Evolutionary conservation across 75 land plant genomes (phyloP).

Genomic region (Sequoiadendron giganteum): DNA sequence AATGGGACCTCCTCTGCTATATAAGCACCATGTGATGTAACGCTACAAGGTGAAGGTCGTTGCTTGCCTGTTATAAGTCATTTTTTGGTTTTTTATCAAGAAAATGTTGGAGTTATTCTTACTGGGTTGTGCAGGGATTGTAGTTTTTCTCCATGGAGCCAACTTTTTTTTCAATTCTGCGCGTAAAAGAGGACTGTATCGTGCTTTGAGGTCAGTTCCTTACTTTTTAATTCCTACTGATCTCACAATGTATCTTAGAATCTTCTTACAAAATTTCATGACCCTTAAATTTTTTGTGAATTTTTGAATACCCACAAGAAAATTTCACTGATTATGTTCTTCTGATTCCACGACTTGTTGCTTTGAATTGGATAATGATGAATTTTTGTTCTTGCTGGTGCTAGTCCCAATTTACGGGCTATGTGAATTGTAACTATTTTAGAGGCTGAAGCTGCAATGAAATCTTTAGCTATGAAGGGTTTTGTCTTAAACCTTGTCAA

Average conservation of each 20-base stretch:
- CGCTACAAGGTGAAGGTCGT: too few species aligned
- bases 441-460: background rate
- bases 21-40: too few species aligned
- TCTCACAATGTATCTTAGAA: too few species aligned
- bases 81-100: too few species aligned
- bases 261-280: too few species aligned
- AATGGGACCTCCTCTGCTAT: too few species aligned
- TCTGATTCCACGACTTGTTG: too few species aligned
- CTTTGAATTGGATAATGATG: background rate
- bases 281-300: too few species aligned
- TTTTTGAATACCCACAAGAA: background rate
- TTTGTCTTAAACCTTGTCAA: background rate
- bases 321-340: background rate
- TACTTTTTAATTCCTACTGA: background rate
- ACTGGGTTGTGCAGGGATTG: conserved; percentile 45
- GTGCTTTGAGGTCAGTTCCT: conserved; percentile 30
- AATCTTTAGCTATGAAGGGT: background rate
- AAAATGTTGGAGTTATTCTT: conserved; percentile 35
- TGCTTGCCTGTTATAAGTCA: too few species aligned
- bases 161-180: conserved; percentile 42
- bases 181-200: conserved; percentile 20
- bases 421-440: background rate
- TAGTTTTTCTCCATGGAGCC: conserved; percentile 48
- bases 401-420: background rate
- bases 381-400: background rate